Evolutionary conservation across 352 stramenopile genomes (phyloP).

Genomic region (Pythium pyrilobum): DNA sequence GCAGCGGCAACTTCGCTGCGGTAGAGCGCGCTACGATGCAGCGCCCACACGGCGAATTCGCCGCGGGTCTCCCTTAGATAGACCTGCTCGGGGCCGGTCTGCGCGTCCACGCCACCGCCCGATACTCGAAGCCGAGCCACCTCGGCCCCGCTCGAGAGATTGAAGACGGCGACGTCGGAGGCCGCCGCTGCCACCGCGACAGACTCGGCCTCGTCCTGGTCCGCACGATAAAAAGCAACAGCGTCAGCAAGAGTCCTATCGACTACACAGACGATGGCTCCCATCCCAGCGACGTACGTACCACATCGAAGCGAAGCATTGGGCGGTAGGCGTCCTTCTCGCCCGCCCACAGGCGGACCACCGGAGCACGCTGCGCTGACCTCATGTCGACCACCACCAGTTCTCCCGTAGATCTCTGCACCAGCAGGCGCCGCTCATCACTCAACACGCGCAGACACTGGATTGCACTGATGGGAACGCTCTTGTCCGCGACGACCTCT

Average conservation of each 20-base stretch:
- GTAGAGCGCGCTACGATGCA: too few relatives aligned
- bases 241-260: background rate
- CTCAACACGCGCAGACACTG: constrained; percentile 20
- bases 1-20: too few relatives aligned
- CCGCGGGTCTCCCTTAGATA: too few relatives aligned
- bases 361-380: background rate
- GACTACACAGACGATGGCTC: too few relatives aligned
- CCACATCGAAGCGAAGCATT: constrained; percentile 16
- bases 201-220: constrained; percentile 6
- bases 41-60: too few relatives aligned
- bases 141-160: background rate
- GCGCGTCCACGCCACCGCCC: too few relatives aligned
- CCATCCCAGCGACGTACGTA: background rate
- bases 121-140: background rate
- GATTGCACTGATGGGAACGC: background rate
- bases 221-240: background rate
- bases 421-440: constrained; percentile 31
- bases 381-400: constrained; percentile 45
- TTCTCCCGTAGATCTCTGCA: constrained; percentile 41
- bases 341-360: background rate
- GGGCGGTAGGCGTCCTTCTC: background rate
- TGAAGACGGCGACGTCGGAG: background rate
- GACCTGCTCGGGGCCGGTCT: too few relatives aligned
- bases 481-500: background rate
- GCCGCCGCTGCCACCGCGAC: background rate